These are phyloP conservation scores for Hypericum androsaemum DNA, from an alignment of 345 rosid genomes.

Conservation along the genomic window DNA sequence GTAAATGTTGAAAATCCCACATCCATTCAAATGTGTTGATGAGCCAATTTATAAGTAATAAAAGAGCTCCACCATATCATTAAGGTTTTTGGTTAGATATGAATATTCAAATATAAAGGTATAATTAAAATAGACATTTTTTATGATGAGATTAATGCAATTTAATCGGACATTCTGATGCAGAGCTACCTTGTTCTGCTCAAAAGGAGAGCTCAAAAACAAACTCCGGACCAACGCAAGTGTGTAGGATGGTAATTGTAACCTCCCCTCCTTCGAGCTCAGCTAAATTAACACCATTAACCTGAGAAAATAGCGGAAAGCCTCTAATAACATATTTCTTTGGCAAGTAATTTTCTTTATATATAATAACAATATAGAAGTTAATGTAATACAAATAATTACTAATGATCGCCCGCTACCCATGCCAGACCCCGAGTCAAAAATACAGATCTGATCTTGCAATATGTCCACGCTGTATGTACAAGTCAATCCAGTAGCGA, in stretches of 20 bases:
- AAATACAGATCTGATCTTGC: conserved; percentile 38
- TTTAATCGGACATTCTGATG: conserved; percentile 13
- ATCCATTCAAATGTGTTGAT: too few species aligned
- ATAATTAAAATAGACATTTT: too few species aligned
- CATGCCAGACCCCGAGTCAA: conserved; percentile 83
- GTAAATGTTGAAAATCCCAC: too few species aligned
- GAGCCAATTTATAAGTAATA: too few species aligned
- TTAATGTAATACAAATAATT: too few species aligned
- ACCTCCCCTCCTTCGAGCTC: conserved; percentile 53
- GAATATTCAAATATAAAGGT: too few species aligned
- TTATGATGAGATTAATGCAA: too few species aligned
- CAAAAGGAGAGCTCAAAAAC: conserved; percentile 36
- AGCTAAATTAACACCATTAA: conserved; percentile 53
- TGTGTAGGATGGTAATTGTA: conserved; percentile 49
- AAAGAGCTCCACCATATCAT: too few species aligned
- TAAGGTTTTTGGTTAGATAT: too few species aligned
- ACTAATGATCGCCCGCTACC: too few species aligned
- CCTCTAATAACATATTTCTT: background rate
- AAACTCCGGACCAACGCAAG: conserved; percentile 55
- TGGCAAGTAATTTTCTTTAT: too few species aligned
- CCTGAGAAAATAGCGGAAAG: conserved; percentile 22
- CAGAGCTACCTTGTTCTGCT: conserved; percentile 8
- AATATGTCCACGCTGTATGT: conserved; percentile 44
- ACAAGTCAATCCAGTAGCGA: background rate
- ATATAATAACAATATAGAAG: too few species aligned